phyloP scores from a whole-genome alignment of 371 early-diverging fungal species.

The Apophysomyces sp. region DNA sequence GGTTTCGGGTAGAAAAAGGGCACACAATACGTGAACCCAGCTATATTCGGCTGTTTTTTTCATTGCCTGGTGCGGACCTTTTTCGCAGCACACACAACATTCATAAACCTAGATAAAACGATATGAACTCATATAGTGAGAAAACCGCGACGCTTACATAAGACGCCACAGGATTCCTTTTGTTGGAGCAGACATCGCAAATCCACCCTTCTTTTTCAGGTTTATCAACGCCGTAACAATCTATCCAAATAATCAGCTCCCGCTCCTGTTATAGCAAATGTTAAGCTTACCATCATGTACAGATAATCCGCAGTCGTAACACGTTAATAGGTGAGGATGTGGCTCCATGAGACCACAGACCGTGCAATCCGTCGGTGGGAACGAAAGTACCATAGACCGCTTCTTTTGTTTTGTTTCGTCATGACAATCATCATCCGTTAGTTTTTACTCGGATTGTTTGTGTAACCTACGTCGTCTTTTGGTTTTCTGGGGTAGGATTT shows the following conservation, averaged over 20 bases:
- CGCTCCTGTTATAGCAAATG: neutral
- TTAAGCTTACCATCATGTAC: slow-evolving; percentile 55
- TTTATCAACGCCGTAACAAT: slow-evolving; percentile 49
- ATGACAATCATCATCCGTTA: neutral
- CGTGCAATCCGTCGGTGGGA: slow-evolving; percentile 44
- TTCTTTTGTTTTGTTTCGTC: neutral
- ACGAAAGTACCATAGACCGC: neutral
- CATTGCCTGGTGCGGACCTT: slow-evolving; percentile 58
- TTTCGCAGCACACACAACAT: slow-evolving; percentile 60
- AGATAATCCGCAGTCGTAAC: slow-evolving; percentile 61
- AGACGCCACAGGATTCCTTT: slow-evolving; percentile 56
- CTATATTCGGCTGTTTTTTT: slow-evolving; percentile 85
- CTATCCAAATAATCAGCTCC: slow-evolving; percentile 17
- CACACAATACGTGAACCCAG: slow-evolving; percentile 95
- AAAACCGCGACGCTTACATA: slow-evolving; percentile 49
- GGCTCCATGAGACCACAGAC: slow-evolving; percentile 42
- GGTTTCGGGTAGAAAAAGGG: slow-evolving; percentile 81
- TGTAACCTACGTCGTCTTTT: slow-evolving; percentile 9
- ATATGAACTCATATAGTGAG: no score
- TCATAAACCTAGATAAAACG: slow-evolving; percentile 53
- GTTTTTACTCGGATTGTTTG: neutral
- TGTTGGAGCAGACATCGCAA: slow-evolving; percentile 67
- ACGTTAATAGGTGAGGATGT: slow-evolving; percentile 37
- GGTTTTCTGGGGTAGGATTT: neutral
- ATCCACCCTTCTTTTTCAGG: slow-evolving; percentile 42